Conservation (phyloP, 2,329 filamentous ascomycete genomes). For the Phaeosphaeria sp. region DNA sequence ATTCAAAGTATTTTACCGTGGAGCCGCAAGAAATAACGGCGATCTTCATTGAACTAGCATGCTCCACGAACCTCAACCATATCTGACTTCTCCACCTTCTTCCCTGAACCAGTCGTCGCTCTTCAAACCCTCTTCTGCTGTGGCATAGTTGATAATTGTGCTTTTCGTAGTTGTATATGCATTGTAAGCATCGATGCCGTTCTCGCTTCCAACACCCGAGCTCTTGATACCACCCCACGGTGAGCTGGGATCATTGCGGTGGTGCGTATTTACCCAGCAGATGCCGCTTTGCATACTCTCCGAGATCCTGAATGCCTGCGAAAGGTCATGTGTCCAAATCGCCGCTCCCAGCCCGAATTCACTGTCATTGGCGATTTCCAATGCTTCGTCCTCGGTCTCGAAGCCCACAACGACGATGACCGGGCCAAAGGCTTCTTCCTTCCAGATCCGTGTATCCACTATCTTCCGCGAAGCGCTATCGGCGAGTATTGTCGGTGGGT, state of each 20-base stretch:
- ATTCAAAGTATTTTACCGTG: not conserved
- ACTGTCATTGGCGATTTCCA: constrained; percentile 57
- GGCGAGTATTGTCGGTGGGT: constrained; percentile 54
- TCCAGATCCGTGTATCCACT: constrained; percentile 47
- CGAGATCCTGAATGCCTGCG: constrained; percentile 56
- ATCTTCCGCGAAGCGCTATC: constrained; percentile 39
- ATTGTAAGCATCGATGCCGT: constrained; percentile 63
- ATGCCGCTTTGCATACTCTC: constrained; percentile 58
- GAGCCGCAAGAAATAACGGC: not conserved
- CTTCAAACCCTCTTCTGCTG: constrained; percentile 57
- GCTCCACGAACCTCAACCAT: constrained; percentile 51
- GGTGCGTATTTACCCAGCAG: constrained; percentile 62
- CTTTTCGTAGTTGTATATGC: constrained; percentile 64
- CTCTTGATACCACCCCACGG: constrained; percentile 71
- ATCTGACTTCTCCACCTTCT: constrained; percentile 62
- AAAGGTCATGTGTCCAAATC: constrained; percentile 59
- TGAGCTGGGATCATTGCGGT: constrained; percentile 74
- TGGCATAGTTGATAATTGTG: constrained; percentile 73
- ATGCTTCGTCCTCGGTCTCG: constrained; percentile 55
- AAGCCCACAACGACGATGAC: constrained; percentile 59
- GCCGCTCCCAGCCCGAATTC: constrained; percentile 59
- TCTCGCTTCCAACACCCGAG: constrained; percentile 74
- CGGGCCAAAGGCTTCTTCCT: constrained; percentile 60
- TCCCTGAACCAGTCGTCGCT: constrained; percentile 74
- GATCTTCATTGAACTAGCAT: not conserved